These are phyloP conservation scores for Diaporthe citri DNA, from an alignment of 2,329 filamentous ascomycete genomes.

Conservation along the genomic window DNA sequence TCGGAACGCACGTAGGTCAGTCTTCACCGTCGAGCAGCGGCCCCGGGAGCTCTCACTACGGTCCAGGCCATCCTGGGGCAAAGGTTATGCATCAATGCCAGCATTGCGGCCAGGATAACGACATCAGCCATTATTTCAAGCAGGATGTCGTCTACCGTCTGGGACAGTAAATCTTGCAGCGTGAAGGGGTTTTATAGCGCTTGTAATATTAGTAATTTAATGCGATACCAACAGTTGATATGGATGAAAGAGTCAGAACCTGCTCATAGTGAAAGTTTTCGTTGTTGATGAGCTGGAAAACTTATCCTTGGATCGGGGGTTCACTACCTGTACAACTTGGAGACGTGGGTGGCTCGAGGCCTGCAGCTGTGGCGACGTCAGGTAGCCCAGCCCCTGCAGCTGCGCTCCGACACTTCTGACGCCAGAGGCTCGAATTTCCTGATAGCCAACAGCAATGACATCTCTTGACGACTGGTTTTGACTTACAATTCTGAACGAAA, in stretches of 20 bases:
- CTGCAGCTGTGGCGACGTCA: neutral
- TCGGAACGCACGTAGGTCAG: neutral
- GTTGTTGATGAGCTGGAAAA: too few species aligned
- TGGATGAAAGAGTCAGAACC: too few species aligned
- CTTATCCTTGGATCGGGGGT: neutral
- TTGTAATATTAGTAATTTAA: constrained; percentile 9
- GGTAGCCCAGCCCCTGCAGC: neutral
- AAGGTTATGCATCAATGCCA: constrained; percentile 43
- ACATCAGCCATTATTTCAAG: constrained; percentile 44
- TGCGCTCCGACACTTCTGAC: neutral
- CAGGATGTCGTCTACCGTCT: constrained; percentile 45
- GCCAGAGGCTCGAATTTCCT: too few species aligned
- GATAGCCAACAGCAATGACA: neutral
- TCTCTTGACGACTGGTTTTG: neutral
- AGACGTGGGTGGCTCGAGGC: neutral
- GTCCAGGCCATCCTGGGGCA: constrained; percentile 42
- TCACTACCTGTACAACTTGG: neutral
- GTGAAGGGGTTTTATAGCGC: neutral
- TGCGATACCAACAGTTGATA: neutral
- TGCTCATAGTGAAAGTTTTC: neutral
- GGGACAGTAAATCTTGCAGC: neutral
- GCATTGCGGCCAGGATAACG: constrained; percentile 42
- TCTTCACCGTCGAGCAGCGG: neutral
- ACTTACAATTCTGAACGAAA: neutral
- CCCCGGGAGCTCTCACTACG: constrained; percentile 39